phyloP scores from a whole-genome alignment of 1,139 yeast species.

The Geotrichum candidum region DNA sequence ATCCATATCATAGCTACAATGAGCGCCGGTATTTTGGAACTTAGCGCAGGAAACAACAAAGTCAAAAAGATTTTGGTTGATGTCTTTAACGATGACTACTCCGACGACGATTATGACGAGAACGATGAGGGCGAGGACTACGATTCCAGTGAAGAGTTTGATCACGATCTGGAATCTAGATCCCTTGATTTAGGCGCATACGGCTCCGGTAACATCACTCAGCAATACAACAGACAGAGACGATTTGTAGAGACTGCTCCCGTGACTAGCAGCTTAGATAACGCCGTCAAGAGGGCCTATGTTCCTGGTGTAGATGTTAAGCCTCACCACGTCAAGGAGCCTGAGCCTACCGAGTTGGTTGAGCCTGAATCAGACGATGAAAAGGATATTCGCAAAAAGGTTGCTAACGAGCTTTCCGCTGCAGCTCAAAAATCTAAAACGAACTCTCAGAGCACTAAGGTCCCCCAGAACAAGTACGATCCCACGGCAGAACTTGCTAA shows the following conservation, averaged over 20 bases:
- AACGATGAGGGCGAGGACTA: conserved; percentile 11
- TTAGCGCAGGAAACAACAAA: background rate
- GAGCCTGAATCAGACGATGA: conserved; percentile 1
- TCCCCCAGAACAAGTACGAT: conserved; percentile 16
- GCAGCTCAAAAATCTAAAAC: conserved; percentile 16
- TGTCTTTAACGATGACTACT: conserved; percentile 6
- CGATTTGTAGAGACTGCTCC: conserved; percentile 13
- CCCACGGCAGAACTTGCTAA: conserved; percentile 16
- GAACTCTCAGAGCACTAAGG: conserved; percentile 20
- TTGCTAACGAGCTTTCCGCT: conserved; percentile 12
- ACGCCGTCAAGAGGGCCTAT: background rate
- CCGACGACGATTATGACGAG: conserved; percentile 6
- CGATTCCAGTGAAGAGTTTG: conserved; percentile 14
- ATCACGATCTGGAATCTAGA: conserved; percentile 13
- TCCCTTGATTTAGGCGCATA: conserved; percentile 16
- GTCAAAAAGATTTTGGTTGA: conserved; percentile 5
- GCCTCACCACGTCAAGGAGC: background rate
- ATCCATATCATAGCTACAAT: background rate
- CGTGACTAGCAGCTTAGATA: background rate
- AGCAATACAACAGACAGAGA: conserved; percentile 24
- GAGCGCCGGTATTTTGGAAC: background rate
- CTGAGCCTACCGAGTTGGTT: background rate
- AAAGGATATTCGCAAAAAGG: background rate
- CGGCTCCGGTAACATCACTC: conserved; percentile 23
- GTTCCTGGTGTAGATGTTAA: conserved; percentile 2